Evolutionary conservation across 192 early-diverging fungal species (phyloP).

Genomic region (Linnemannia exigua): DNA sequence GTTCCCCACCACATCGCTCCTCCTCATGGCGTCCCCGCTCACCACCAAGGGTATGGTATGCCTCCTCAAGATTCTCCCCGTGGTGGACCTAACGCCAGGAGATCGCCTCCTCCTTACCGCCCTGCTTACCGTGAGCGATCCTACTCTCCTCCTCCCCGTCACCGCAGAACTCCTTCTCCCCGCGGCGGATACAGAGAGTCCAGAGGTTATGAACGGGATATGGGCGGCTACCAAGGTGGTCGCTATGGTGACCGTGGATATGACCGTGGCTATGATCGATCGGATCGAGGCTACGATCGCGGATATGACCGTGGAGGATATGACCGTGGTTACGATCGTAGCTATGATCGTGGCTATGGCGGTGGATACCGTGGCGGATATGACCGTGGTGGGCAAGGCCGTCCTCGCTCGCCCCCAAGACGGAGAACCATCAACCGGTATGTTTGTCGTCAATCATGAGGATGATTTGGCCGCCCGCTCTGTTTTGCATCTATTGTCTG

Average conservation of each 20-base stretch:
- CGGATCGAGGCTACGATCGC: conserved; percentile 29
- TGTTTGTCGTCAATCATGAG: not conserved
- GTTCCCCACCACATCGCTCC: conserved; percentile 7
- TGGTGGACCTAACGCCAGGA: conserved; percentile 15
- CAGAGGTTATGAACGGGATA: conserved; percentile 51
- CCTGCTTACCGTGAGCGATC: conserved; percentile 50
- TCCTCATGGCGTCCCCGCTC: not conserved
- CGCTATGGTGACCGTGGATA: conserved; percentile 42
- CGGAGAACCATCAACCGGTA: conserved; percentile 64
- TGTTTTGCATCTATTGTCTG: too few species aligned
- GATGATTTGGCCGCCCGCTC: not conserved
- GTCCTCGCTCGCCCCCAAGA: conserved; percentile 63
- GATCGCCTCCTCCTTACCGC: conserved; percentile 36
- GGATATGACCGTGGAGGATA: conserved; percentile 53
- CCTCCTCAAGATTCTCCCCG: conserved; percentile 27
- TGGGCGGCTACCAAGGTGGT: conserved; percentile 17
- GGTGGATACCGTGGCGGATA: conserved; percentile 56
- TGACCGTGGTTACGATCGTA: conserved; percentile 18
- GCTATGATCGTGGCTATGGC: conserved; percentile 47
- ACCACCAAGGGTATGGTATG: conserved; percentile 27
- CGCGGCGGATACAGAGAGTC: conserved; percentile 53
- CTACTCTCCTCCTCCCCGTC: conserved; percentile 55
- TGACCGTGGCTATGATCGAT: conserved; percentile 30
- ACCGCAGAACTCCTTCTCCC: conserved; percentile 56
- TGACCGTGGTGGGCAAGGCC: conserved; percentile 53